Percentiles rank a stretch among this genome's conserved stretches.
Conservation (phyloP, 345 rosid genomes). For the Linum trigynum region DNA sequence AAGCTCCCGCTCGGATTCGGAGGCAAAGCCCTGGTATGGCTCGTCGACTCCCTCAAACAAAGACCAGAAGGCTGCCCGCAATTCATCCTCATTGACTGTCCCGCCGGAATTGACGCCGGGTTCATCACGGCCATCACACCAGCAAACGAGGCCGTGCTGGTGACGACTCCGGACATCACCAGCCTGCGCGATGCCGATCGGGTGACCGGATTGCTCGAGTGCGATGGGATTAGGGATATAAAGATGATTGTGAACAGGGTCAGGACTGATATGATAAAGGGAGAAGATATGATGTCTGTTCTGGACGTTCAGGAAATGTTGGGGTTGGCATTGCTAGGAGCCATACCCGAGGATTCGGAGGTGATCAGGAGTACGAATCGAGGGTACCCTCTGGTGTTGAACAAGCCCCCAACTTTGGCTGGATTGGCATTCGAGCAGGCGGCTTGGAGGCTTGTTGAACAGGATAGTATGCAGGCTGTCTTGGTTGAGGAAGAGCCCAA, state of each 20-base stretch:
- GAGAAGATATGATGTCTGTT: constrained; percentile 99
- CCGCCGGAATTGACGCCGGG: constrained; percentile 96
- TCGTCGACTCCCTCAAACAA: constrained; percentile 67
- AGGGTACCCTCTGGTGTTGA: constrained; percentile 82
- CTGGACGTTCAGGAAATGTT: constrained; percentile 92
- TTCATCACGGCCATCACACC: constrained; percentile 96
- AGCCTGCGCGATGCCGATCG: constrained; percentile 83
- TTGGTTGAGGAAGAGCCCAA: constrained; percentile 94
- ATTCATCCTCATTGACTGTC: constrained; percentile 79
- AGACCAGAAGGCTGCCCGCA: constrained; percentile 72
- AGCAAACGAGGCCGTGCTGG: constrained; percentile 79
- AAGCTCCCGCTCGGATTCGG: constrained; percentile 90
- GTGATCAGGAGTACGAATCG: constrained; percentile 83
- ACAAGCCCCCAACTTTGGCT: constrained; percentile 85
- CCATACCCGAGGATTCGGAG: constrained; percentile 86
- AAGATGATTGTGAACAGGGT: constrained; percentile 93
- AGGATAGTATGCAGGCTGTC: constrained; percentile 94
- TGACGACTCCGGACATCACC: constrained; percentile 88
- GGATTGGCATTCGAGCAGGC: constrained; percentile 97
- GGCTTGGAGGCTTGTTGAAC: constrained; percentile 97
- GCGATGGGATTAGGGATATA: constrained; percentile 88
- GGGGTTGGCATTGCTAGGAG: constrained; percentile 71
- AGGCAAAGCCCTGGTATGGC: constrained; percentile 85
- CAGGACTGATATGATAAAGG: constrained; percentile 92
- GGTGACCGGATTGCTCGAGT: constrained; percentile 73